phyloP scores from a whole-genome alignment of 2,329 filamentous ascomycete species.

The Rhynchosporium agropyri region DNA sequence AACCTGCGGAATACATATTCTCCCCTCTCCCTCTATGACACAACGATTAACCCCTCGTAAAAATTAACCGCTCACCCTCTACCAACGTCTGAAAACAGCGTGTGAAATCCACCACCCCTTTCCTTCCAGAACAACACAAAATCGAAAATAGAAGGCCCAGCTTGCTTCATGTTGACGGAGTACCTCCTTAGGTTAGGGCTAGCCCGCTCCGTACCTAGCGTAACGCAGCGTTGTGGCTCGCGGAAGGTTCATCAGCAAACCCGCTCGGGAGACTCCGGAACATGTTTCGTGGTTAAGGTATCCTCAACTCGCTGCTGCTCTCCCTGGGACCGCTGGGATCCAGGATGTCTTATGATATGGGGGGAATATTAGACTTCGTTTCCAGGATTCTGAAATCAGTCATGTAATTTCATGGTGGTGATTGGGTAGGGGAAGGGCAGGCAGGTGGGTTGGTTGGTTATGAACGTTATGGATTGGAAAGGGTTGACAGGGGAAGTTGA shows the following conservation, averaged over 20 bases:
- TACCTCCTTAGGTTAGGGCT: no score
- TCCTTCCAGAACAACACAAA: conserved; percentile 7
- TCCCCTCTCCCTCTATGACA: no score
- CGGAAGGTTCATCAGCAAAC: not conserved
- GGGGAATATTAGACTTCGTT: not conserved
- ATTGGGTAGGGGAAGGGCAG: conserved; percentile 6
- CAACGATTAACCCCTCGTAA: not conserved
- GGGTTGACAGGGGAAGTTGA: no score
- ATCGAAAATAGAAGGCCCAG: conserved; percentile 1
- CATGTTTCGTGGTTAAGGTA: not conserved
- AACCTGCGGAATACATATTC: no score
- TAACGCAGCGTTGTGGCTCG: not conserved
- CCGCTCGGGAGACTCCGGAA: not conserved
- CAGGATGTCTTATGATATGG: no score
- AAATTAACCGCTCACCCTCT: not conserved
- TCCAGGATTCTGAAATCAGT: conserved; percentile 8
- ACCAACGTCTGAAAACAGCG: not conserved
- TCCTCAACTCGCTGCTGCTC: not conserved
- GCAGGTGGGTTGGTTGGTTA: not conserved
- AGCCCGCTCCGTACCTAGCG: not conserved
- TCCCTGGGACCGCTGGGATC: not conserved
- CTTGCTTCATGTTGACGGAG: conserved; percentile 6
- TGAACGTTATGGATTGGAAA: not conserved
- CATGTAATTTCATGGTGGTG: not conserved
- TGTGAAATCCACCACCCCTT: not conserved